A percentile compares a stretch with the other conserved stretches of the same genome.
Evolutionary conservation across 179 eudicot genomes (phyloP).

Genomic region (Nepenthes alata): DNA sequence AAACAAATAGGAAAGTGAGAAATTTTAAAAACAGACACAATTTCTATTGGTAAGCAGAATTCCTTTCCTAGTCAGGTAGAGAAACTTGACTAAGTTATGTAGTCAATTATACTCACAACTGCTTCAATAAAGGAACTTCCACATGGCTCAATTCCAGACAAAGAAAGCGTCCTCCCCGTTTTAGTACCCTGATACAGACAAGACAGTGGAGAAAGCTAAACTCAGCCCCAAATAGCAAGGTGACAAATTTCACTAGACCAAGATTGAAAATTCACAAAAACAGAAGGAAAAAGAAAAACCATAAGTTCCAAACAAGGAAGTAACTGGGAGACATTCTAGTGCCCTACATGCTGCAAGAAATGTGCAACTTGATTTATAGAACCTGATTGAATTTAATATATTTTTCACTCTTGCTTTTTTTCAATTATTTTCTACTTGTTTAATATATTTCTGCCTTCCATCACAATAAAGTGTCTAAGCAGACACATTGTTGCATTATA

Average conservation of each 20-base stretch:
- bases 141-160: conserved; percentile 98
- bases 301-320: not conserved
- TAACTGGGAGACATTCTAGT: not conserved
- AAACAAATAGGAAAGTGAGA: too few species aligned
- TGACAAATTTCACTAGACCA: conserved; percentile 1
- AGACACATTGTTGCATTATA: too few species aligned
- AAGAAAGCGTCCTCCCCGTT: conserved; percentile 85
- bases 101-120: conserved; percentile 44
- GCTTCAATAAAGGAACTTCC: conserved; percentile 61
- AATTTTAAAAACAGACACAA: too few species aligned
- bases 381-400: too few species aligned
- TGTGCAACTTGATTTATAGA: too few species aligned
- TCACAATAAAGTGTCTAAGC: too few species aligned
- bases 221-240: not conserved
- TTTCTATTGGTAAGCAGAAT: not conserved
- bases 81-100: not conserved
- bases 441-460: too few species aligned
- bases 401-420: too few species aligned
- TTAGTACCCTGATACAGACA: conserved; percentile 47
- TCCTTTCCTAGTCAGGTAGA: not conserved
- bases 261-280: not conserved
- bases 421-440: too few species aligned
- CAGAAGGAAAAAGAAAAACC: not conserved
- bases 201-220: conserved; percentile 3
- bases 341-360: not conserved